These are phyloP conservation scores for Cyberlindnera veronae DNA, from an alignment of 805 yeast species.

Conservation along the genomic window DNA sequence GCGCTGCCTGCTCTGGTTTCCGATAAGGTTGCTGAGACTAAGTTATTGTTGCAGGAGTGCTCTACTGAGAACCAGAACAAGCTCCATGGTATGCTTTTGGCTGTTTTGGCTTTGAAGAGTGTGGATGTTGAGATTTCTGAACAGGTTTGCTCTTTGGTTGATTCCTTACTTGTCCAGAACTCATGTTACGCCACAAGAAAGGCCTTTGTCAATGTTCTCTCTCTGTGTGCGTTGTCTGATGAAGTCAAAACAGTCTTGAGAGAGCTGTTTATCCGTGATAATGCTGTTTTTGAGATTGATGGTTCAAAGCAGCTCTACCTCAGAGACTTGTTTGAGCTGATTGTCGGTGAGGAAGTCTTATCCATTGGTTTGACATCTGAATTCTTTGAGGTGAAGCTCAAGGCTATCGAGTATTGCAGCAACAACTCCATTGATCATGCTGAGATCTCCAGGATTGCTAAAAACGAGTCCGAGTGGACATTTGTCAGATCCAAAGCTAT, in stretches of 20 bases:
- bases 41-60: slow-evolving; percentile 24
- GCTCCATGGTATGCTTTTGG: slow-evolving; percentile 59
- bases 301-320: slow-evolving; percentile 51
- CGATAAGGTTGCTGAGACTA: slow-evolving; percentile 30
- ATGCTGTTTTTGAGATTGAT: slow-evolving; percentile 30
- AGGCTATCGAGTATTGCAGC: slow-evolving; percentile 35
- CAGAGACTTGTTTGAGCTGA: slow-evolving; percentile 29
- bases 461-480: slow-evolving; percentile 35
- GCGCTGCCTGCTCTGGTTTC: slow-evolving; percentile 53
- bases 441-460: slow-evolving; percentile 22
- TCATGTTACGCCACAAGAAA: slow-evolving; percentile 34
- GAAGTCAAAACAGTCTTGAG: slow-evolving; percentile 28
- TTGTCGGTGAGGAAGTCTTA: slow-evolving; percentile 28
- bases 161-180: slow-evolving; percentile 21
- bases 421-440: slow-evolving; percentile 5
- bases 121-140: slow-evolving; percentile 9
- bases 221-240: slow-evolving; percentile 1
- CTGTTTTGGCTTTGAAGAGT: slow-evolving; percentile 36
- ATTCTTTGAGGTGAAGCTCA: slow-evolving; percentile 43
- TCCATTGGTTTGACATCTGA: slow-evolving; percentile 36
- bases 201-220: slow-evolving; percentile 28
- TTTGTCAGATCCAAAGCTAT: slow-evolving; percentile 40
- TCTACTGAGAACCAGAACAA: slow-evolving; percentile 36
- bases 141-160: slow-evolving; percentile 7
- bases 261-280: slow-evolving; percentile 35